Percentiles rank a stretch among this genome's conserved stretches.
phyloP scores from a whole-genome alignment of 1,284 basidiomycete genomes.

The Ceratobasidium theobromae region DNA sequence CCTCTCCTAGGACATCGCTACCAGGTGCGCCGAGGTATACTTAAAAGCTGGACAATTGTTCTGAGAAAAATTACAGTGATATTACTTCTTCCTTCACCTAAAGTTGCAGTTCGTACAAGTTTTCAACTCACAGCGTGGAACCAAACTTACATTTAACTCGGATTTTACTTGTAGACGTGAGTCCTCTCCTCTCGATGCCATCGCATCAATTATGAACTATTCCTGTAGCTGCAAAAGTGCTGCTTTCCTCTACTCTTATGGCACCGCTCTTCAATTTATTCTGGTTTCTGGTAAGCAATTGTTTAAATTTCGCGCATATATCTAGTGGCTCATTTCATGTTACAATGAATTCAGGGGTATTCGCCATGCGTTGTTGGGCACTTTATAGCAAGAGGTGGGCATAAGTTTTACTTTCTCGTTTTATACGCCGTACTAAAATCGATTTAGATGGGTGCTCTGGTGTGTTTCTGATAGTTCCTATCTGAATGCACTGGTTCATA shows the following conservation, averaged over 20 bases:
- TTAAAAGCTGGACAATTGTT: background rate
- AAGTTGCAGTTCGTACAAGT: background rate
- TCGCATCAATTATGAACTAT: too few species aligned
- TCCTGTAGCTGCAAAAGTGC: slow-evolving; percentile 2
- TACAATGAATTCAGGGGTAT: background rate
- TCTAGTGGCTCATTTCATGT: background rate
- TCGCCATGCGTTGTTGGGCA: slow-evolving; percentile 11
- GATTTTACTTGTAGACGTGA: background rate
- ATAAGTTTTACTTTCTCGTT: background rate
- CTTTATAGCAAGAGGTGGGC: slow-evolving; percentile 9
- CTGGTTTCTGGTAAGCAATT: background rate
- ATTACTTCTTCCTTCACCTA: background rate
- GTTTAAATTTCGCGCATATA: background rate
- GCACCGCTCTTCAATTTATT: background rate
- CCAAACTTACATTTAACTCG: background rate
- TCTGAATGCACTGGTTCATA: background rate
- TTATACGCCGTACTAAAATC: background rate
- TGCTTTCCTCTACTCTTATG: background rate
- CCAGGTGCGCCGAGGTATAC: background rate
- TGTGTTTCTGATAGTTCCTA: background rate
- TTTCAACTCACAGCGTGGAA: background rate
- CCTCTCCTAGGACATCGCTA: background rate
- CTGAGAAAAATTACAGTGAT: background rate
- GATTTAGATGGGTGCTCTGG: background rate
- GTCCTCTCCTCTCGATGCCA: background rate